These are phyloP conservation scores for Fusarium verticillioides DNA, from an alignment of 2,329 filamentous ascomycete species.

Conservation along the genomic window DNA sequence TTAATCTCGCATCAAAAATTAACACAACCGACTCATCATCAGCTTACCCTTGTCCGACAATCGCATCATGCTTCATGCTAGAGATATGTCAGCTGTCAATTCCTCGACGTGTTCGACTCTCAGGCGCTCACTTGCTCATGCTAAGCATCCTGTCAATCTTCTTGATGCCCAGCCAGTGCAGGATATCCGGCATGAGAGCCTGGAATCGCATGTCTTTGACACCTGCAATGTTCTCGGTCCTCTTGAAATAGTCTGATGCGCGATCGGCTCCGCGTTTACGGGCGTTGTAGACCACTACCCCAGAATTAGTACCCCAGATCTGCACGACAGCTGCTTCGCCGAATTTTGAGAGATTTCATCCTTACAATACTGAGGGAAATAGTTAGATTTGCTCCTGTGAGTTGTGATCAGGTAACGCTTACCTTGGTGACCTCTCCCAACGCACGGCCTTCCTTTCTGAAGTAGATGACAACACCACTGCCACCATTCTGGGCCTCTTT, in stretches of 20 bases:
- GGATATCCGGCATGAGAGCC: constrained; percentile 95
- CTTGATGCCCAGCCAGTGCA: constrained; percentile 97
- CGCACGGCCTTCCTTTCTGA: constrained; percentile 95
- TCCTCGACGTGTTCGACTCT: constrained; percentile 14
- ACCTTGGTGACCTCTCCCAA: constrained; percentile 97
- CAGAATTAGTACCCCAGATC: constrained; percentile 35
- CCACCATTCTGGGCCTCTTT: constrained; percentile 96
- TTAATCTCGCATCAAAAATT: constrained; percentile 24
- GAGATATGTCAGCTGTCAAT: constrained; percentile 43
- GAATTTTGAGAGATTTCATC: neutral
- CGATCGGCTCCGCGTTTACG: constrained; percentile 81
- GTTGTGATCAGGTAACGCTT: constrained; percentile 51
- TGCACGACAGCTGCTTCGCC: constrained; percentile 1
- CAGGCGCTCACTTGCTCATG: constrained; percentile 87
- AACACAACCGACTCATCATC: neutral
- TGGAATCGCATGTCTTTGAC: constrained; percentile 99
- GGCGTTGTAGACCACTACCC: constrained; percentile 76
- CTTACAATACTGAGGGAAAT: constrained; percentile 38
- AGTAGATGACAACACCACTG: constrained; percentile 96
- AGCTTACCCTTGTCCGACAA: constrained; percentile 79
- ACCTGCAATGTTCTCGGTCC: constrained; percentile 98
- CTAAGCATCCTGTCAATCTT: constrained; percentile 99
- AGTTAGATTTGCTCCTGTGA: constrained; percentile 26
- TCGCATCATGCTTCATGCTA: constrained; percentile 91
- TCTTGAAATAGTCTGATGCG: constrained; percentile 93